Evolutionary conservation across 495 filamentous ascomycete genomes (phyloP), one percentile per base, ranked within the genome.

Genomic region (Lepidopterella palustris): DNA sequence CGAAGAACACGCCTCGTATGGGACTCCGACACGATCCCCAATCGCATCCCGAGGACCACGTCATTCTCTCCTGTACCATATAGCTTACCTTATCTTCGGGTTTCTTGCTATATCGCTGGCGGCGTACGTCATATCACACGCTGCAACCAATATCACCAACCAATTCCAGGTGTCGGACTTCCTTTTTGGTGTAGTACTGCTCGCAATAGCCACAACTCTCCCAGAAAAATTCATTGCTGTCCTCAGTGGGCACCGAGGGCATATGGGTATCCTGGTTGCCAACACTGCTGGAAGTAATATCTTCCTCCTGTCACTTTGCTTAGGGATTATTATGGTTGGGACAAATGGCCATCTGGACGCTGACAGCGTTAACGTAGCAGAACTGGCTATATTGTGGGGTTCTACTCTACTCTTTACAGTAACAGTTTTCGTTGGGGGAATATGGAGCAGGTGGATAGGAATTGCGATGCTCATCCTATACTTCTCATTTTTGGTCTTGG

Each of bases 281-380:
- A 79, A 73, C 26, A 80, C 78, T 10, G 80, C 76, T 25, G 80
- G 80, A 18, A 79, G 76, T 57, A 84, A 84, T 53, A 77, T 81
- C 18, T 82, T 83, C 63, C 68, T 83, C 32, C 61, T 82, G 6
- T 78, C 78, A 0, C 66, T 82, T 4, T 83, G 80, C 60, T 61
- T 76, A 23, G 80, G 80, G 5, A 48, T 66, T 21, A 13, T 63
- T 25, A 29, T 42, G 61, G 23, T 64, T 1, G 31, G 29, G 11
- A 62, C 54, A 4, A 23, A 5, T 0, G 59, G 53, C 21, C 5
- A 45, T 4, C 18, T 21, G 3, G 29, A 48, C 27, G 8, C 4
- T 10, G 53, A 39, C 5, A 48, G 25, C 11, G 63, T 62, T 8
- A 55, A 54, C 5, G 13, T 21, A 2, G 20, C 39, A 21, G 63